phyloP scores from a whole-genome alignment of 441 rosid genomes.

The Populus hybrid region DNA sequence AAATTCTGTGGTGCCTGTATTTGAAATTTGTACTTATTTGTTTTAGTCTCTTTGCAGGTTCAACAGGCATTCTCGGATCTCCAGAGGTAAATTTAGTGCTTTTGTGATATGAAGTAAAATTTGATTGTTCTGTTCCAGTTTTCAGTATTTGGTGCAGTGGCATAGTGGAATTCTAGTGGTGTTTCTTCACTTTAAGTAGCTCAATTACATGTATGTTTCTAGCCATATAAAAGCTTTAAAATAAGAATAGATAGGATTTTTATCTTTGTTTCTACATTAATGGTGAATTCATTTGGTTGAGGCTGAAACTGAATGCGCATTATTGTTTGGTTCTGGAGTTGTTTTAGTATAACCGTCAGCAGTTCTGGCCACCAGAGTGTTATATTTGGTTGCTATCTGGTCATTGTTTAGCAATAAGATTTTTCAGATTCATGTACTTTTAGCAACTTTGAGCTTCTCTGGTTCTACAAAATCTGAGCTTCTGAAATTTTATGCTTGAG shows the following conservation, averaged over 20 bases:
- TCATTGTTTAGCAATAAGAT: background rate
- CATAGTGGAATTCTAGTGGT: background rate
- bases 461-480: background rate
- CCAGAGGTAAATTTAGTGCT: conserved; percentile 42
- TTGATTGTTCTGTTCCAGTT: background rate
- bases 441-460: background rate
- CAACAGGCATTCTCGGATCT: conserved; percentile 59
- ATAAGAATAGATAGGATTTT: background rate
- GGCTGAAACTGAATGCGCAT: background rate
- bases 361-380: background rate
- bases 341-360: background rate
- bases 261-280: background rate
- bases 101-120: background rate
- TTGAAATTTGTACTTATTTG: background rate
- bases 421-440: background rate
- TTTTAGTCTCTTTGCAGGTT: conserved; percentile 35
- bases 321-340: background rate
- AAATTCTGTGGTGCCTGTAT: background rate
- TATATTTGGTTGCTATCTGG: background rate
- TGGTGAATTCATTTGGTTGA: background rate
- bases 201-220: background rate
- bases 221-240: background rate
- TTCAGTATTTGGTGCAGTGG: background rate
- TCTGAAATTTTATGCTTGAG: background rate
- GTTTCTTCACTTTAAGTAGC: background rate